phyloP scores from a whole-genome alignment of 495 filamentous ascomycete genomes.

The Penicillium canariense region DNA sequence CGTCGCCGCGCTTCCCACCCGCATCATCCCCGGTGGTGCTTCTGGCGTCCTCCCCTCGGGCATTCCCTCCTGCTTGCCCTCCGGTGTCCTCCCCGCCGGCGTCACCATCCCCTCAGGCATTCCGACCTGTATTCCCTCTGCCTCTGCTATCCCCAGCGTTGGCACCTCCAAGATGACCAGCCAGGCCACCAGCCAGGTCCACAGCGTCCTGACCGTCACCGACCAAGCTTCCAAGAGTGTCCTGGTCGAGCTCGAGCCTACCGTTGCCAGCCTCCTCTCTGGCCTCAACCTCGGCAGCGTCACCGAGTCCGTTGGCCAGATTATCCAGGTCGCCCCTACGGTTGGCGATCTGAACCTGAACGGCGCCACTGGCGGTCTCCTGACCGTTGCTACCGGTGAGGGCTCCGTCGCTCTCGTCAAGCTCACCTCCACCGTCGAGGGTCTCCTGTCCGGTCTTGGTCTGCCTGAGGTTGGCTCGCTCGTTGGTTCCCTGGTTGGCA shows the following conservation, averaged over 20 bases:
- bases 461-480: slow-evolving; percentile 69
- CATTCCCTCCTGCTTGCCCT: slow-evolving; percentile 18
- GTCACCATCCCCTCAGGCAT: slow-evolving; percentile 11
- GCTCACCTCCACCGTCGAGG: slow-evolving; percentile 16
- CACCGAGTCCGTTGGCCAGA: slow-evolving; percentile 16
- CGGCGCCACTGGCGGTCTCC: slow-evolving; percentile 8
- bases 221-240: slow-evolving; percentile 18
- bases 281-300: slow-evolving; percentile 14
- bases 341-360: slow-evolving; percentile 11
- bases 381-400: slow-evolving; percentile 17
- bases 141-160: background rate
- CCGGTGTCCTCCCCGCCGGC: slow-evolving; percentile 13
- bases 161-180: background rate
- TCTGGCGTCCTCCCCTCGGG: slow-evolving; percentile 9
- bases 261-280: slow-evolving; percentile 13
- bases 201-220: slow-evolving; percentile 22
- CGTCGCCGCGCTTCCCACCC: slow-evolving; percentile 25
- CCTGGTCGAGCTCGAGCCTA: slow-evolving; percentile 20
- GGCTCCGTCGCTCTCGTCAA: slow-evolving; percentile 22
- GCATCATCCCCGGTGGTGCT: slow-evolving; percentile 11
- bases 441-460: slow-evolving; percentile 46
- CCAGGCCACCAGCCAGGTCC: background rate
- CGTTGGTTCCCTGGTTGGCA: slow-evolving; percentile 20
- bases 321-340: slow-evolving; percentile 19
- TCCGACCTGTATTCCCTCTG: slow-evolving; percentile 10